These are phyloP conservation scores for Starmera pachycereana DNA, from an alignment of 805 yeast genomes.

Conservation along the genomic window DNA sequence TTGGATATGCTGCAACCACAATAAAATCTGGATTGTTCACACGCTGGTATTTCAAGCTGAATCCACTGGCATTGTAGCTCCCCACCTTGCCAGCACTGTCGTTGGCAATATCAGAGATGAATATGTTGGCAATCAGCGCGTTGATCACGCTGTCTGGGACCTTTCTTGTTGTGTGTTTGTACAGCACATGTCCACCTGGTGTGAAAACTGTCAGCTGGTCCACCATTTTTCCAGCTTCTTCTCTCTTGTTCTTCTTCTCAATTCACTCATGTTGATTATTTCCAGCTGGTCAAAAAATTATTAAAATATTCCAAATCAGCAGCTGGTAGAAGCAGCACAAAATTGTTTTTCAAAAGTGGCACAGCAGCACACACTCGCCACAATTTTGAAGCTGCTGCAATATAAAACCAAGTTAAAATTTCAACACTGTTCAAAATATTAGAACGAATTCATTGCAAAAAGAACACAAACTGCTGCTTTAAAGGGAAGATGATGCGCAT, in stretches of 20 bases:
- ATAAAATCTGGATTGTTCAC: constrained; percentile 33
- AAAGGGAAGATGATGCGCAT: constrained; percentile 5
- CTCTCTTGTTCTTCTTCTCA: background rate
- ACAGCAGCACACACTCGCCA: too few relatives aligned
- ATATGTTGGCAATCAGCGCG: constrained; percentile 36
- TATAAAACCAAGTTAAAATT: too few relatives aligned
- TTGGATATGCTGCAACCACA: constrained; percentile 32
- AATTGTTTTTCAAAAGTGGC: too few relatives aligned
- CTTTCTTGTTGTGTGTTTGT: constrained; percentile 31
- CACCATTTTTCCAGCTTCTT: constrained; percentile 21
- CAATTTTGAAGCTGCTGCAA: too few relatives aligned
- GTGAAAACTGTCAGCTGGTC: constrained; percentile 41
- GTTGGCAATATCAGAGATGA: constrained; percentile 28
- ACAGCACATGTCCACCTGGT: constrained; percentile 42
- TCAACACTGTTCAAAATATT: too few relatives aligned
- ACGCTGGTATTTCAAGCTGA: constrained; percentile 35
- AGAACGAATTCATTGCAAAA: too few relatives aligned
- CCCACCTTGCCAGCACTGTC: constrained; percentile 16
- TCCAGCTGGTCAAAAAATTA: too few relatives aligned
- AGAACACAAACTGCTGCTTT: too few relatives aligned
- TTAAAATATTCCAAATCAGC: background rate
- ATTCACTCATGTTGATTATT: too few relatives aligned
- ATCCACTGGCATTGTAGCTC: constrained; percentile 24
- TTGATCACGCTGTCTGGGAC: constrained; percentile 33
- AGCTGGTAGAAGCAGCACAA: background rate